Conservation (phyloP, 768 basidiomycete genomes). For the Collybia sp. region DNA sequence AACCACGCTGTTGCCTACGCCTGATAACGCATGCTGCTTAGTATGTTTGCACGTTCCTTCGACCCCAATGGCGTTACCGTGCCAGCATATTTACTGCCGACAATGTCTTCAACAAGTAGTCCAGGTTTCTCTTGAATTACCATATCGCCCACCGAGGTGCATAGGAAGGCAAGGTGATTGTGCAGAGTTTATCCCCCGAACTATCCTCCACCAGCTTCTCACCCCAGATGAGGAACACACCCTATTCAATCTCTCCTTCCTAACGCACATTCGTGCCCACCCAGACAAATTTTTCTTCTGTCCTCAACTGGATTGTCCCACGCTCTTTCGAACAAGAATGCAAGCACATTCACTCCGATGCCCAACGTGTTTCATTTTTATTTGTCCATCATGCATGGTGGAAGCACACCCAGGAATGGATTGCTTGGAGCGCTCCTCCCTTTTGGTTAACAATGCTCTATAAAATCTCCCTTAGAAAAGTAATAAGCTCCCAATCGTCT, state of each 20-base stretch:
- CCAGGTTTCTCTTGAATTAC: constrained; percentile 20
- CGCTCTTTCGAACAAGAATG: constrained; percentile 32
- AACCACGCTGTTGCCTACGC: constrained; percentile 1
- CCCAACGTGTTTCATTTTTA: constrained; percentile 24
- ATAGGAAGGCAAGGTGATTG: constrained; percentile 15
- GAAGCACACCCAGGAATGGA: no score
- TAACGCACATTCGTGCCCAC: constrained; percentile 34
- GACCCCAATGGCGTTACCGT: constrained; percentile 32
- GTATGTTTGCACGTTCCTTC: constrained; percentile 33
- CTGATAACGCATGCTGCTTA: constrained; percentile 22
- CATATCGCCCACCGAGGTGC: constrained; percentile 29
- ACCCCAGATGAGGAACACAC: constrained; percentile 28
- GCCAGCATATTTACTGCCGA: constrained; percentile 49
- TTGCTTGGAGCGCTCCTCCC: no score
- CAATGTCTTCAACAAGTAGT: constrained; percentile 44
- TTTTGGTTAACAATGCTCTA: no score
- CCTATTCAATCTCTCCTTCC: constrained; percentile 38
- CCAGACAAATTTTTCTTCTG: constrained; percentile 46
- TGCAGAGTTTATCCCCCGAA: constrained; percentile 29
- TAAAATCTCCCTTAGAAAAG: no score
- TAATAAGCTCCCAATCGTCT: no score
- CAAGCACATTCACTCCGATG: constrained; percentile 26
- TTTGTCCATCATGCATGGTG: constrained; percentile 30
- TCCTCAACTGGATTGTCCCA: constrained; percentile 45
- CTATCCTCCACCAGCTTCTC: constrained; percentile 32